These are phyloP conservation scores for Pseudoscleropodium purum DNA, from an alignment of 225 moss, liverwort and hornwort species.

Conservation along the genomic window DNA sequence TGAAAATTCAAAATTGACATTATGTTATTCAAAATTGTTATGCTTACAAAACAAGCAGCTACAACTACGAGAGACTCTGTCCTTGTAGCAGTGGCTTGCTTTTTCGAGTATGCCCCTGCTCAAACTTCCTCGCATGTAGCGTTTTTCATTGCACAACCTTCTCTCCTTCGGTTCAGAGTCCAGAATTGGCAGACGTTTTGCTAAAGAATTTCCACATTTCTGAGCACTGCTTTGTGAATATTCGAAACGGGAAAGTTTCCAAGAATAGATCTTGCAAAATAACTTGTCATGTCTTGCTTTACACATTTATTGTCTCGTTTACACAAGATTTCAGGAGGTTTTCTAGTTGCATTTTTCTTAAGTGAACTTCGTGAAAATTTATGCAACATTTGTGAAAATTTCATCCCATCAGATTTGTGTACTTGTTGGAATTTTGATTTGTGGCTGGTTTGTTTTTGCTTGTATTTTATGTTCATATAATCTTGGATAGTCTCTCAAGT, in stretches of 20 bases:
- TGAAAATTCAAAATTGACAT: not conserved
- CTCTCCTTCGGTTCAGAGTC: not conserved
- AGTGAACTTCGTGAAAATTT: not conserved
- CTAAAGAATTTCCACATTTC: not conserved
- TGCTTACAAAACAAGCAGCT: not conserved
- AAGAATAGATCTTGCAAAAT: not conserved
- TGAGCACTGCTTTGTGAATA: not conserved
- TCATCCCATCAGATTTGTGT: not conserved
- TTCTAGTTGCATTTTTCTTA: not conserved
- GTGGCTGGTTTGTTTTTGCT: not conserved
- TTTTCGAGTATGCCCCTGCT: not conserved
- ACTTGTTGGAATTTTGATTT: not conserved
- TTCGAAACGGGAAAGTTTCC: not conserved
- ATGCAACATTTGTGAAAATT: not conserved
- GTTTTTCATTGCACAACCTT: not conserved
- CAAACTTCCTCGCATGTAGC: not conserved
- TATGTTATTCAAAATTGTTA: too few relatives aligned
- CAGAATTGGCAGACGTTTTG: not conserved
- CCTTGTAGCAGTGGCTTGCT: not conserved
- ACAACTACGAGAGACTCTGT: not conserved
- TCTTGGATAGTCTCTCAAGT: too few relatives aligned
- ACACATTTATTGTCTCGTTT: not conserved
- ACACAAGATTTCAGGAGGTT: not conserved
- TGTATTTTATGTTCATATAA: too few relatives aligned
- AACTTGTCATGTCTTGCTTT: not conserved